Base-by-base conservation (phyloP, 106 monocot species). In the Allium sativum region DNA sequence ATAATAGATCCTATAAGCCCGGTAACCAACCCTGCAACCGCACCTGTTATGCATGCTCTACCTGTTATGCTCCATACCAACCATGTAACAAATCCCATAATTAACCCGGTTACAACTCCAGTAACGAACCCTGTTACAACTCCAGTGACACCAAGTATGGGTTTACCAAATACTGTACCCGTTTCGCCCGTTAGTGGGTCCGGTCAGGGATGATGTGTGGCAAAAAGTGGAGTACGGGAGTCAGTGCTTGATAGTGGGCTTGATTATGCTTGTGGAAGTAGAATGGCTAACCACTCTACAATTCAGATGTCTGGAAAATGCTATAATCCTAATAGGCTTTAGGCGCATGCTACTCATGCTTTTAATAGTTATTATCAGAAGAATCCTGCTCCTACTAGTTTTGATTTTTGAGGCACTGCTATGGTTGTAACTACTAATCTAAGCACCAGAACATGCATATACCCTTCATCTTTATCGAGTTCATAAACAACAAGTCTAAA, bases 311-410 rank as follows among this genome's bases (percentile, higher is more conserved):
- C 78, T 21, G 89, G 85, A 17, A 66, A 66, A 19, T 90, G 89
- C 65, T 90, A 85, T 50, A 90, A 77, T 67, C 89, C 85, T 2
- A 82, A 90, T 66, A 72, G 78, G 9, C 65, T 90, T 14, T 81
- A 76, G 52, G 73, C 76, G 20, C 89, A 90, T 74, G 79, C 89
- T 18, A 82, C 89, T 0, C 85, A 85, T 56, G 89, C 89, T 11
- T 90, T 90, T 61, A 90, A 85, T 67, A 79, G 65, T 72, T 93
- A 93, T 73, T 93, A 82, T 52, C 93, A 93, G 72, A 82, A 69
- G 79, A 88, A 93, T 65, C 93, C 88, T 6, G 53, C 59, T 18
- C 73, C 84, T 21, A 62, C 87, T 18, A 93, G 93, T 60, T 93
- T 88, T 53, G 82, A 88, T 68, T 93, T 93, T 68, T 84, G 88